Conservation (phyloP, 179 eudicot genomes). For the Beta corolliflora region DNA sequence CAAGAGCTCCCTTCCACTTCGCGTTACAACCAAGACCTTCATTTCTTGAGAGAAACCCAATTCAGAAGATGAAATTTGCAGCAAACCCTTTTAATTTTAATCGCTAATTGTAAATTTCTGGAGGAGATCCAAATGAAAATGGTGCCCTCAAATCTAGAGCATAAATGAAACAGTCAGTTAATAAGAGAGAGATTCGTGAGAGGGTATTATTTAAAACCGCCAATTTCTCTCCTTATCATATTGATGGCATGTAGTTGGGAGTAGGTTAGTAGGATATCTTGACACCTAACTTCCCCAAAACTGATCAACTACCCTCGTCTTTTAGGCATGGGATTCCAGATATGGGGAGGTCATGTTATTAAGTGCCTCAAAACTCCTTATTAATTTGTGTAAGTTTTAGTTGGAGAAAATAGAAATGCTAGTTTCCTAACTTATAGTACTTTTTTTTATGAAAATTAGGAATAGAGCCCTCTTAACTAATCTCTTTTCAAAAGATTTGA, state of each 20-base stretch:
- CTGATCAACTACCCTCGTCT: slow-evolving; percentile 9
- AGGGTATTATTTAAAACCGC: not conserved
- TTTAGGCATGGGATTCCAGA: too few species aligned
- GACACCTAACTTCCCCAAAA: slow-evolving; percentile 4
- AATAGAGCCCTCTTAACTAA: too few species aligned
- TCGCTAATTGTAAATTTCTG: not conserved
- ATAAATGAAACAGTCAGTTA: slow-evolving; percentile 22
- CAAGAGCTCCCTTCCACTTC: slow-evolving; percentile 74
- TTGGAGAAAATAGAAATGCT: too few species aligned
- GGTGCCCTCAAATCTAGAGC: slow-evolving; percentile 25
- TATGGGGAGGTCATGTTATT: too few species aligned
- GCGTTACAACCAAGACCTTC: slow-evolving; percentile 72
- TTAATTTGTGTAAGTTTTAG: too few species aligned
- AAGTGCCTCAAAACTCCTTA: too few species aligned
- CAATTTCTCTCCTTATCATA: not conserved
- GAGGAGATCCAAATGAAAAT: slow-evolving; percentile 21
- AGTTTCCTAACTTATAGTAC: too few species aligned
- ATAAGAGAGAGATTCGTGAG: not conserved
- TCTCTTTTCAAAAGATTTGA: too few species aligned
- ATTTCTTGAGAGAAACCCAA: slow-evolving; percentile 45
- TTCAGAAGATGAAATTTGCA: slow-evolving; percentile 14
- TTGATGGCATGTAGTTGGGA: slow-evolving; percentile 20
- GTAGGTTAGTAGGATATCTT: slow-evolving; percentile 16
- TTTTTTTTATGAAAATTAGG: too few species aligned
- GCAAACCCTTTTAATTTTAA: slow-evolving; percentile 23